phyloP scores from a whole-genome alignment of 352 stramenopile genomes.

The Pythium sp. region DNA sequence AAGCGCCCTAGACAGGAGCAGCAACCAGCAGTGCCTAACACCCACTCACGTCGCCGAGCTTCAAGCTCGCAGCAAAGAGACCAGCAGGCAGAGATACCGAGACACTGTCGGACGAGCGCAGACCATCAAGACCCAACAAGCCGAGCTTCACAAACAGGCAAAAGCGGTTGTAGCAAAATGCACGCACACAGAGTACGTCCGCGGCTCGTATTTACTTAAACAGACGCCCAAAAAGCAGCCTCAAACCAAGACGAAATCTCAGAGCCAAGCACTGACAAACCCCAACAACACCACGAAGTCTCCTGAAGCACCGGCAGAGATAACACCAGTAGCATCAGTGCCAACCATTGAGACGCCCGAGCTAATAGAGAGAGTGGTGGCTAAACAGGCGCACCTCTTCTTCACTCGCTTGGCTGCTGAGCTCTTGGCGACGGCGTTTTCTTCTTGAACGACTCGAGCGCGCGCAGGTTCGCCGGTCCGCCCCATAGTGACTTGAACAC shows the following conservation, averaged over 20 bases:
- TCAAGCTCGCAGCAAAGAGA: conserved; percentile 3
- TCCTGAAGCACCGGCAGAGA: not conserved
- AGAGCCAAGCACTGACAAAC: not conserved
- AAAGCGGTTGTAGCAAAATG: conserved; percentile 23
- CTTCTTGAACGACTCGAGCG: conserved; percentile 55
- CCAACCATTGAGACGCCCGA: not conserved
- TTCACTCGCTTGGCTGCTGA: not conserved
- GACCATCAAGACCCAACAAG: conserved; percentile 18
- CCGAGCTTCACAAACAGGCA: conserved; percentile 24
- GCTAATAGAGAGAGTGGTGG: not conserved
- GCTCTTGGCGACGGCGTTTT: conserved; percentile 16
- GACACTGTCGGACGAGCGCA: not conserved
- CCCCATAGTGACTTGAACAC: conserved; percentile 75
- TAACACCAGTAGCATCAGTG: not conserved
- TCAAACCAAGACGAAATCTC: not conserved
- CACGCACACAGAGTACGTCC: conserved; percentile 29
- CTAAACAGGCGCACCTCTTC: not conserved
- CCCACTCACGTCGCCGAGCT: conserved; percentile 22
- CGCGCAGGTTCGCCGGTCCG: conserved; percentile 68
- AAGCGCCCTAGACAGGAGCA: conserved; percentile 2
- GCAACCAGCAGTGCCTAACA: conserved; percentile 4
- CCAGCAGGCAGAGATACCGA: not conserved
- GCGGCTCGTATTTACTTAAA: conserved; percentile 47
- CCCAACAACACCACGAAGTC: not conserved
- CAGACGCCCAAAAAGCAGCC: not conserved